A percentile compares a stretch with the other conserved stretches of the same genome.
These are phyloP conservation scores for Populus hybrid DNA, from an alignment of 441 rosid genomes.

Conservation along the genomic window DNA sequence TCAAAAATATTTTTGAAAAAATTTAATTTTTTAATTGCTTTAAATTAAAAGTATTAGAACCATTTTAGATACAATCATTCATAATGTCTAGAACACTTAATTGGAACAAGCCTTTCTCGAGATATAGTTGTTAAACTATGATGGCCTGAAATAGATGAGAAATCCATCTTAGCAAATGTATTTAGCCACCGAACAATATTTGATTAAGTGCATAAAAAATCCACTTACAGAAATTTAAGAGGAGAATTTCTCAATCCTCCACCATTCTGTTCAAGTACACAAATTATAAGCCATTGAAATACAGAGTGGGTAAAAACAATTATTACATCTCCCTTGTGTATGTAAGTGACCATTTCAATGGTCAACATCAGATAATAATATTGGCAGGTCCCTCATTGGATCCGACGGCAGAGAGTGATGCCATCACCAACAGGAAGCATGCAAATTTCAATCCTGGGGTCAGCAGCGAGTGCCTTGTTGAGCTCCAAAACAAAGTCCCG, in stretches of 20 bases:
- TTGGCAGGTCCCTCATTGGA: conserved; percentile 36
- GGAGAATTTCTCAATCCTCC: background rate
- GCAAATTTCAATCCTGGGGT: conserved; percentile 96
- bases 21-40: no score
- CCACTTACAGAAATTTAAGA: background rate
- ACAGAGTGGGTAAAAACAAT: background rate
- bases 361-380: background rate
- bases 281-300: background rate
- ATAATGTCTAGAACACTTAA: no score
- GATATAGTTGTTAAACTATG: background rate
- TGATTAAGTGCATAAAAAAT: background rate
- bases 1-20: no score
- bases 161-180: background rate
- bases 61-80: no score
- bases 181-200: no score
- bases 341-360: background rate
- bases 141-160: background rate
- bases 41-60: no score
- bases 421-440: conserved; percentile 97
- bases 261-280: background rate
- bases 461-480: conserved; percentile 89
- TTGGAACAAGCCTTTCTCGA: no score
- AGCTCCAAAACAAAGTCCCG: conserved; percentile 84
- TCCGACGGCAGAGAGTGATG: conserved; percentile 93
- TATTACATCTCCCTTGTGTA: background rate